Evolutionary conservation across 1,139 yeast genomes (phyloP).

Genomic region (Yamadazyma membranifaciens): DNA sequence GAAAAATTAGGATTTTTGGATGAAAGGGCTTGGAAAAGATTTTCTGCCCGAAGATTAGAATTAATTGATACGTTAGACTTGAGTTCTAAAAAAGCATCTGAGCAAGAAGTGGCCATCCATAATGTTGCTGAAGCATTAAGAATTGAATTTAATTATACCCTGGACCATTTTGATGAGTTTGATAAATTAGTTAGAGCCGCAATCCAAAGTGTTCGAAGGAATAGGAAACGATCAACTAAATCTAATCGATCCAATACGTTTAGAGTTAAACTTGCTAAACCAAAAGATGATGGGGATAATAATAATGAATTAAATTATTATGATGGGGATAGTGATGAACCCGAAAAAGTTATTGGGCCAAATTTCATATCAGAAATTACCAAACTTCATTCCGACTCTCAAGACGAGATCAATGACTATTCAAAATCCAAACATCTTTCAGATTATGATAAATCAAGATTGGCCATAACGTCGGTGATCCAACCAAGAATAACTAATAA

Average conservation of each 20-base stretch:
- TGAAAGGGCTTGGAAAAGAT: conserved; percentile 82
- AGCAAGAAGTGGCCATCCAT: conserved; percentile 79
- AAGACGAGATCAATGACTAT: conserved; percentile 37
- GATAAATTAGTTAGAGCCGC: conserved; percentile 92
- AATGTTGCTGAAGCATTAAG: conserved; percentile 75
- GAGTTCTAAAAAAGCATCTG: conserved; percentile 81
- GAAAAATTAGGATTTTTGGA: conserved; percentile 72
- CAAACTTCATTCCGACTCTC: conserved; percentile 32
- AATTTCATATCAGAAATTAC: conserved; percentile 39
- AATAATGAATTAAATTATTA: conserved; percentile 10
- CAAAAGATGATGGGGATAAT: neutral
- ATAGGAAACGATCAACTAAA: conserved; percentile 42
- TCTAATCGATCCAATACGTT: conserved; percentile 17
- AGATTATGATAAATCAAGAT: conserved; percentile 35
- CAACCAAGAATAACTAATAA: conserved; percentile 27
- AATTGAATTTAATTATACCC: conserved; percentile 70
- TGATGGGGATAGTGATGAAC: conserved; percentile 7
- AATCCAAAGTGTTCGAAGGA: conserved; percentile 61
- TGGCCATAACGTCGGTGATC: conserved; percentile 38
- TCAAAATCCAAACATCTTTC: conserved; percentile 29
- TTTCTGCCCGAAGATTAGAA: conserved; percentile 84
- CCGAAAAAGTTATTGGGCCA: neutral
- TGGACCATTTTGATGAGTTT: conserved; percentile 62
- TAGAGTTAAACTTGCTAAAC: conserved; percentile 8
- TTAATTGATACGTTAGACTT: conserved; percentile 79